Evolutionary conservation across 371 early-diverging fungal genomes (phyloP).

Genomic region (Apophysomyces sp.): DNA sequence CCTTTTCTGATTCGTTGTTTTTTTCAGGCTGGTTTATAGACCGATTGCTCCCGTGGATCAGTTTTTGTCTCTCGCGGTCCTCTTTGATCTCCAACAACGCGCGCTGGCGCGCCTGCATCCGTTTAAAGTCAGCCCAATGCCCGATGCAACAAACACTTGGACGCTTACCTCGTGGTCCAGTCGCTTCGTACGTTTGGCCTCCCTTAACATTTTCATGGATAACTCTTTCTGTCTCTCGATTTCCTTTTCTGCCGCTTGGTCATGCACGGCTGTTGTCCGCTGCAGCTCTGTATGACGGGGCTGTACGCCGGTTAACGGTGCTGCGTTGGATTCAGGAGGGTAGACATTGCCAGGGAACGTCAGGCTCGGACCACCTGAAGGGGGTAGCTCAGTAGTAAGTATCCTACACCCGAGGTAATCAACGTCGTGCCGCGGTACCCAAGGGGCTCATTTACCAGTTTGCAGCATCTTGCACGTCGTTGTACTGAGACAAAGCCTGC

Average conservation of each 20-base stretch:
- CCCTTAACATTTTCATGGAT: slow-evolving; percentile 10
- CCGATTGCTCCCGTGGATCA: neutral
- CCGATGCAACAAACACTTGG: neutral
- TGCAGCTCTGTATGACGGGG: too few species aligned
- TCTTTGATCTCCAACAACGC: slow-evolving; percentile 21
- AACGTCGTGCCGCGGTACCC: neutral
- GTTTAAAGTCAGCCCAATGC: neutral
- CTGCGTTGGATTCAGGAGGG: neutral
- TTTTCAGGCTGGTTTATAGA: neutral
- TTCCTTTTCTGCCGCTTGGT: slow-evolving; percentile 3
- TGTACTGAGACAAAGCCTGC: slow-evolving; percentile 20
- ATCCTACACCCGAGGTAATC: neutral
- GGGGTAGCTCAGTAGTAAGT: neutral
- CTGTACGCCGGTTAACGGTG: neutral
- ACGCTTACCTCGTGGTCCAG: slow-evolving; percentile 15
- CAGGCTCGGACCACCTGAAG: neutral
- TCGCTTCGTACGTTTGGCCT: slow-evolving; percentile 15
- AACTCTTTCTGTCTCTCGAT: slow-evolving; percentile 4
- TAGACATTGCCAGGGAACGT: neutral
- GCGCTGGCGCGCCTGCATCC: slow-evolving; percentile 14
- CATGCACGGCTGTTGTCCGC: neutral
- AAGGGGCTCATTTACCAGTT: slow-evolving; percentile 25
- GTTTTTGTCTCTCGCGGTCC: slow-evolving; percentile 19
- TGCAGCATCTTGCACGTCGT: slow-evolving; percentile 30
- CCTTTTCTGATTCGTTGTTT: neutral